Base-by-base conservation (phyloP, 2,329 filamentous ascomycete species). In the Ophiostoma angusticollis region DNA sequence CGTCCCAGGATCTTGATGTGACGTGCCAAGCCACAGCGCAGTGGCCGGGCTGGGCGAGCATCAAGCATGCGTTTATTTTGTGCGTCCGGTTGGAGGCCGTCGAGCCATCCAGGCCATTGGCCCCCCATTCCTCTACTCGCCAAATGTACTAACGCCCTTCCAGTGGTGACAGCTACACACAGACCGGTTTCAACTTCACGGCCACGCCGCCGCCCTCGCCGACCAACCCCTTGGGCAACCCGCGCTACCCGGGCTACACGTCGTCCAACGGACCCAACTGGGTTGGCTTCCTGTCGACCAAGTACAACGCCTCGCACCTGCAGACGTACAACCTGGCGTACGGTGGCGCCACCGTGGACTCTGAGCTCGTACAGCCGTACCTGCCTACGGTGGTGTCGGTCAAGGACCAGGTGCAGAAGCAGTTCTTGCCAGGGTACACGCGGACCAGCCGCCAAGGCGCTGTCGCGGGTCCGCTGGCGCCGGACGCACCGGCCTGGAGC, bases 181-280 rank as follows among this genome's bases (percentile, higher is more conserved):
- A 42, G 35, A 47, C 70, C 3, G 68, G 67, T 30, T 80, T 78
- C 58, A 56, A 72, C 46, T 52, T 65, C 33, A 58, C 55, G 25
- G 56, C 57, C 16, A 55, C 60, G 12, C 35, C 38, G 1, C 67
- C 74, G 41, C 72, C 75, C 9, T 65, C 59, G n/a, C 43, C 58
- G 5, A 54, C 56, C 6, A 73, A 76, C 49, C 72, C 74, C 0
- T 58, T 80, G 45, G 75, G 75, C 9, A 80, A 80, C 55, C 74
- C 75, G 1, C 34, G 57, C 2, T 67, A 68, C 31, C 67, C 65
- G 0, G 62, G 67, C n/a, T 64, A 55, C 44, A 68, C 67, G 8
- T 59, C 62, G 16, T 54, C 56, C 17, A 63, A 63, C 29, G 67
- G 67, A 4, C 47, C 59, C 31, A 69, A 70, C 52, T 70, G 64